phyloP scores from a whole-genome alignment of 768 basidiomycete species.

The Neoboletus magnificus region DNA sequence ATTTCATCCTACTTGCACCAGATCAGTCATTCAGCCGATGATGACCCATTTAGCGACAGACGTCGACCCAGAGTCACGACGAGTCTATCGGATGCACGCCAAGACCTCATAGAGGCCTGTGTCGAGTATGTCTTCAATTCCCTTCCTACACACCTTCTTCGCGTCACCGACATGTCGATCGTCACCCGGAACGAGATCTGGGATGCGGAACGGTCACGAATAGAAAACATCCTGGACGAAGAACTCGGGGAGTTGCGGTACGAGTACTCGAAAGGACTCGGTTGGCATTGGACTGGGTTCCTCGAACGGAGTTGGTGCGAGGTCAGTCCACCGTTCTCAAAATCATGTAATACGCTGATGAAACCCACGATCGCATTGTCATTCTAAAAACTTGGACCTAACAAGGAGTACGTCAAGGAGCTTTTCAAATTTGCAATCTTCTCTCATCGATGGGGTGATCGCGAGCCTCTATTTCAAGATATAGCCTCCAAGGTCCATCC shows the following conservation, averaged over 20 bases:
- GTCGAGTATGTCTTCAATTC: conserved; percentile 7
- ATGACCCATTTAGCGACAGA: conserved; percentile 8
- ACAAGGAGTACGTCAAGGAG: conserved; percentile 7
- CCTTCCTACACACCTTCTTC: conserved; percentile 4
- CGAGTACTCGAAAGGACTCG: conserved; percentile 1
- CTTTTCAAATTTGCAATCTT: conserved; percentile 8
- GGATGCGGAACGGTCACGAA: background rate
- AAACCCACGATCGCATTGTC: background rate
- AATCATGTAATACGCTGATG: background rate
- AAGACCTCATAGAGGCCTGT: conserved; percentile 2
- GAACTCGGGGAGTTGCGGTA: background rate
- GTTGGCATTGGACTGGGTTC: conserved; percentile 5
- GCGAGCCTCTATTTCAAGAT: conserved; percentile 1
- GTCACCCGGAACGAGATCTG: conserved; percentile 4
- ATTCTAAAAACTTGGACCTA: too few relatives aligned
- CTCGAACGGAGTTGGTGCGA: conserved; percentile 7
- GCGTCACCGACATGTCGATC: conserved; percentile 4
- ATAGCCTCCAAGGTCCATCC: background rate
- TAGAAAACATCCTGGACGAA: background rate
- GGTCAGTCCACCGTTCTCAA: background rate
- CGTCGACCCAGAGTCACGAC: background rate
- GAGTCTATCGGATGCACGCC: conserved; percentile 1
- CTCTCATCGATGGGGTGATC: conserved; percentile 10
- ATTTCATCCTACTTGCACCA: conserved; percentile 9
- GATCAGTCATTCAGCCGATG: conserved; percentile 4